Evolutionary conservation across 2,329 filamentous ascomycete species (phyloP).

Genomic region (Tothia fuscella): DNA sequence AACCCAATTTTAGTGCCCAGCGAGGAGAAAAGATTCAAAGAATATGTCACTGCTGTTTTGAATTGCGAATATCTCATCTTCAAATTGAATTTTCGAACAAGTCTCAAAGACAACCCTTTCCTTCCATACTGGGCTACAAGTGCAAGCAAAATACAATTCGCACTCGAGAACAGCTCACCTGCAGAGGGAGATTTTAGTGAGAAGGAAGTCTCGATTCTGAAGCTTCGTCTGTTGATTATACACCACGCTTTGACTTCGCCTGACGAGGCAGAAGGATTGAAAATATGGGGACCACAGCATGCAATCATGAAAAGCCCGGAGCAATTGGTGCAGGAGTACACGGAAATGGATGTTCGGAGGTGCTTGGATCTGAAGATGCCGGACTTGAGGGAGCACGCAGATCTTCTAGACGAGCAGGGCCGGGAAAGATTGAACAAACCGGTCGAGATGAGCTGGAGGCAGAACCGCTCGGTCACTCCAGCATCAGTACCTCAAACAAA

Average conservation of each 20-base stretch:
- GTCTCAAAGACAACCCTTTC: conserved; percentile 25
- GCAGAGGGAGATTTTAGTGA: neutral
- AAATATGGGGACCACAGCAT: too few species aligned
- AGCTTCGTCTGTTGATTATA: neutral
- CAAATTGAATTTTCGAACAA: conserved; percentile 19
- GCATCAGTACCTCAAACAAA: too few species aligned
- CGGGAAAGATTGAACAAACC: too few species aligned
- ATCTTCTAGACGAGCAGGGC: too few species aligned
- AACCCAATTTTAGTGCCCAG: neutral
- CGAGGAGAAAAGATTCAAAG: neutral
- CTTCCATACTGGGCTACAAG: conserved; percentile 29
- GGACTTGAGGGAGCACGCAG: too few species aligned
- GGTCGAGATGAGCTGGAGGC: too few species aligned
- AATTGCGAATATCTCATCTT: conserved; percentile 27
- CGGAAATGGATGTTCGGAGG: too few species aligned
- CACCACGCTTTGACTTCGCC: neutral
- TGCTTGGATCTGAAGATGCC: too few species aligned
- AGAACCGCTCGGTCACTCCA: too few species aligned
- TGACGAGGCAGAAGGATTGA: conserved; percentile 4
- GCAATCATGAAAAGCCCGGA: too few species aligned
- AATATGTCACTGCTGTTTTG: conserved; percentile 14
- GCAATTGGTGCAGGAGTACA: too few species aligned
- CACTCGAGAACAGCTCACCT: neutral
- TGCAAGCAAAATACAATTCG: neutral
- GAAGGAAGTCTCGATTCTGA: too few species aligned